phyloP scores from a whole-genome alignment of 768 basidiomycete species.

The Panaeolus papilionaceus region DNA sequence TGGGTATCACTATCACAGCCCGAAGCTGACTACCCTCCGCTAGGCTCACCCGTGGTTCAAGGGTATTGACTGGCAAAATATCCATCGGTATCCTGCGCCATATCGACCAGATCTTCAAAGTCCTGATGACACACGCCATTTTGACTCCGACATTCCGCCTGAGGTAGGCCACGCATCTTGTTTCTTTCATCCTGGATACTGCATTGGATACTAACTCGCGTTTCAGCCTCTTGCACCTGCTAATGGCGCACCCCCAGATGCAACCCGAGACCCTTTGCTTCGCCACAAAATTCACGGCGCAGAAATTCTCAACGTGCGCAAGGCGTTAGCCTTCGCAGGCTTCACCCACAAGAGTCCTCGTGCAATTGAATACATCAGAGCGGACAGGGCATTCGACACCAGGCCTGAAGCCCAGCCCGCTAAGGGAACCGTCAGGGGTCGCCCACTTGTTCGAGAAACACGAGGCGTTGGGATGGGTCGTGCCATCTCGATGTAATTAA shows the following conservation, averaged over 20 bases:
- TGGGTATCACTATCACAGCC: conserved; percentile 20
- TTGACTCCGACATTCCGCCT: conserved; percentile 92
- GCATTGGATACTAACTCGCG: conserved; percentile 34
- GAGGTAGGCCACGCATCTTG: conserved; percentile 63
- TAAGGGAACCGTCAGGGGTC: conserved; percentile 65
- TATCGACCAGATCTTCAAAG: conserved; percentile 85
- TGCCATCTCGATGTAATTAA: conserved; percentile 80
- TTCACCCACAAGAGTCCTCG: conserved; percentile 92
- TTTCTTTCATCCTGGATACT: conserved; percentile 25
- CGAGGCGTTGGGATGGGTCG: conserved; percentile 74
- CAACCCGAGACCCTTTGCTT: conserved; percentile 89
- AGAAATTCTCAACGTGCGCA: conserved; percentile 88
- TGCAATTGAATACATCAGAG: conserved; percentile 75
- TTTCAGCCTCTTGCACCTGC: conserved; percentile 88
- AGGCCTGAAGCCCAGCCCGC: conserved; percentile 52
- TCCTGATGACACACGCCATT: conserved; percentile 92
- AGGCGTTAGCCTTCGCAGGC: conserved; percentile 89
- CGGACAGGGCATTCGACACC: conserved; percentile 73
- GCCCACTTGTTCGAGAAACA: conserved; percentile 65
- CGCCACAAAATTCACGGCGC: conserved; percentile 85
- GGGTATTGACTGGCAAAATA: conserved; percentile 88
- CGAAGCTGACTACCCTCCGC: conserved; percentile 21
- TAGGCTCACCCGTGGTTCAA: conserved; percentile 91
- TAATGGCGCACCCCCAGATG: conserved; percentile 83
- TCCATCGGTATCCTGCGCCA: conserved; percentile 84